Evolutionary conservation across 805 yeast species (phyloP), one percentile per base, ranked within the genome.

Genomic region (Kluyveromyces starmeri): DNA sequence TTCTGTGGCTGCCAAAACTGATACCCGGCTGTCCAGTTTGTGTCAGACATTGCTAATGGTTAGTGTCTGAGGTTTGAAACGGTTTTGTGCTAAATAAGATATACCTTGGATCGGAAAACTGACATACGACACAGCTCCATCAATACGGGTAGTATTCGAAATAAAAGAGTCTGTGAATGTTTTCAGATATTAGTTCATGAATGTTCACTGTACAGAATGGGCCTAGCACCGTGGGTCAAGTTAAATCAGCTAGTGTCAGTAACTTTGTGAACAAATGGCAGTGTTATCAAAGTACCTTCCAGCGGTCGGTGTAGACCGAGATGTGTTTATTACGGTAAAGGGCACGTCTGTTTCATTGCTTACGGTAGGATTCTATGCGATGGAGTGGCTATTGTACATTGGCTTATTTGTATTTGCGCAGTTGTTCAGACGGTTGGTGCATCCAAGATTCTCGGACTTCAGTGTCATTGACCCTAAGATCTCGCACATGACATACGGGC

Each of bases 401-500:
- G 24, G 10, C 5, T 18, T 28, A 11, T 27, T 36, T 7, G 19
- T 28, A 3, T 13, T 32, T 9, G 31, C 36, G 9, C 31, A 26
- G 5, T 6, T 36, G 8, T 22, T 23, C 20, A 23, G 39, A 9
- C 20, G 36, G 16, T 28, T 32, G 16, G n/a, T 24, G 6, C 39
- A 36, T 16, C 39, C 39, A 13, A 21, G 39, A 12, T 14, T 36
- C 15, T 30, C 35, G 6, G 39, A 36, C 18, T 36, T 36, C 20
- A 28, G 34, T 3, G 18, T 36, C n/a, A 20, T 16, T 11, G 39
- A 36, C 20, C 30, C 36, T 5, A 12, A 18, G 11, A 36, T 36
- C 7, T 28, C 34, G 9, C 29, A 36, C 13, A 32, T 25, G 26
- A 24, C 27, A 8, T 36, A 32, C 7, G 9, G 27, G 7, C 31